These are phyloP conservation scores for Grigorovia transvaalensis DNA, from an alignment of 805 yeast genomes.

Conservation along the genomic window DNA sequence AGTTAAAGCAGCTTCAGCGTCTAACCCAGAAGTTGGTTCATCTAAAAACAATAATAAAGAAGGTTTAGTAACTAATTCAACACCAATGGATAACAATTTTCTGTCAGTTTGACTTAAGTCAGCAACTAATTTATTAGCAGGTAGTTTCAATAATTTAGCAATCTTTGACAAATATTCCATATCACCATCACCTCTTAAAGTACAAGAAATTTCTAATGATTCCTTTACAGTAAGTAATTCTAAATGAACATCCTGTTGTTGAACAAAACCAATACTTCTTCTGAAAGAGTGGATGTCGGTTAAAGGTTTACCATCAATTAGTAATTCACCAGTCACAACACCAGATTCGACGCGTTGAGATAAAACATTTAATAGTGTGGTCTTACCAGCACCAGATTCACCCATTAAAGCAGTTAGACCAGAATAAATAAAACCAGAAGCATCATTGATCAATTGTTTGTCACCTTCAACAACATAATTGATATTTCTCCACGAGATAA, in stretches of 20 bases:
- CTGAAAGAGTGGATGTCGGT: constrained; percentile 35
- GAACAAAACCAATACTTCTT: constrained; percentile 49
- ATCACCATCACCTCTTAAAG: constrained; percentile 34
- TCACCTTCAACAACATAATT: constrained; percentile 37
- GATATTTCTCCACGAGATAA: constrained; percentile 55
- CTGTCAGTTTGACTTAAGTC: constrained; percentile 48
- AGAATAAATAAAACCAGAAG: constrained; percentile 60
- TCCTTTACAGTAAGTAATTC: constrained; percentile 43
- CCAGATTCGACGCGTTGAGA: constrained; percentile 46
- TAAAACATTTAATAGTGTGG: constrained; percentile 45
- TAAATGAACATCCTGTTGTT: constrained; percentile 49
- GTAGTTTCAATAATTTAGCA: constrained; percentile 35
- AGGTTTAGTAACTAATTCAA: constrained; percentile 47
- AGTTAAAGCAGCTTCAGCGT: constrained; percentile 51
- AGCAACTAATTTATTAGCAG: constrained; percentile 35
- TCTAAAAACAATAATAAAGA: constrained; percentile 44
- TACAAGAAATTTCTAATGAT: constrained; percentile 42
- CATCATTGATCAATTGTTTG: constrained; percentile 32
- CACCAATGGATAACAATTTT: constrained; percentile 45
- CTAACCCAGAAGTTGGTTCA: constrained; percentile 54
- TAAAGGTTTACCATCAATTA: constrained; percentile 44
- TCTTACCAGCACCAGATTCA: constrained; percentile 59
- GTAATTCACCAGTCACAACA: constrained; percentile 46
- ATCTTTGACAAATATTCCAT: constrained; percentile 26
- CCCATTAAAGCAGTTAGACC: constrained; percentile 57